These are phyloP conservation scores for Knoxia roxburghii DNA, from an alignment of 257 asterid genomes.

Conservation along the genomic window DNA sequence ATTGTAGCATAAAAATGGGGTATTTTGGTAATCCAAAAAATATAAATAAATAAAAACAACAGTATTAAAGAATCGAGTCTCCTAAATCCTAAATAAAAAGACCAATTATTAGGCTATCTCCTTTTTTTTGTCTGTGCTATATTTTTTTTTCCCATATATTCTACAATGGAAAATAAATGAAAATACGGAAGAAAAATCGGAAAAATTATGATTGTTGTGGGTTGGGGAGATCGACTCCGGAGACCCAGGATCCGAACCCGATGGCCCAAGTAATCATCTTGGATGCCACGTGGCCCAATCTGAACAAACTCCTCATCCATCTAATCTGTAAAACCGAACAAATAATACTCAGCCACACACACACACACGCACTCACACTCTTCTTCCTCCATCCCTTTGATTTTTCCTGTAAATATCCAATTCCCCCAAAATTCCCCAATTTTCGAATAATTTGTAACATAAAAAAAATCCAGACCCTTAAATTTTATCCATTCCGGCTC, in stretches of 20 bases:
- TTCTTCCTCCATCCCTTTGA: conserved; percentile 4
- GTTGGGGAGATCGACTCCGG: not conserved
- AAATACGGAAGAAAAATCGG: not conserved
- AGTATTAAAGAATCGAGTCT: too few species aligned
- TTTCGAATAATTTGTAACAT: not conserved
- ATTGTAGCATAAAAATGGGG: too few species aligned
- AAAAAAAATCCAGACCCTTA: not conserved
- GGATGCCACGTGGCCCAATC: conserved; percentile 15
- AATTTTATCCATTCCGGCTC: conserved; percentile 22
- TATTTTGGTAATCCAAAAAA: too few species aligned
- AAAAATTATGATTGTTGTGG: not conserved
- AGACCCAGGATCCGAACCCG: not conserved
- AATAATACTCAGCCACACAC: conserved; percentile 27
- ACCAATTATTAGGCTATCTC: too few species aligned
- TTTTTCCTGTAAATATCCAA: conserved; percentile 5
- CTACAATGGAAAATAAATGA: too few species aligned
- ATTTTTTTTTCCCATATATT: too few species aligned
- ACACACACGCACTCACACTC: conserved; percentile 10
- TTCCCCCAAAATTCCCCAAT: not conserved
- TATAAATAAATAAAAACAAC: too few species aligned
- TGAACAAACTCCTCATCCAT: conserved; percentile 14
- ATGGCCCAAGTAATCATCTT: not conserved
- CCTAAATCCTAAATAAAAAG: too few species aligned
- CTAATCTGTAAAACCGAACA: conserved; percentile 16
- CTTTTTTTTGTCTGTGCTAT: too few species aligned